A percentile compares a stretch with the other conserved stretches of the same genome.
Conservation (phyloP, 768 basidiomycete species). For the Strobilomyces dryophilus region DNA sequence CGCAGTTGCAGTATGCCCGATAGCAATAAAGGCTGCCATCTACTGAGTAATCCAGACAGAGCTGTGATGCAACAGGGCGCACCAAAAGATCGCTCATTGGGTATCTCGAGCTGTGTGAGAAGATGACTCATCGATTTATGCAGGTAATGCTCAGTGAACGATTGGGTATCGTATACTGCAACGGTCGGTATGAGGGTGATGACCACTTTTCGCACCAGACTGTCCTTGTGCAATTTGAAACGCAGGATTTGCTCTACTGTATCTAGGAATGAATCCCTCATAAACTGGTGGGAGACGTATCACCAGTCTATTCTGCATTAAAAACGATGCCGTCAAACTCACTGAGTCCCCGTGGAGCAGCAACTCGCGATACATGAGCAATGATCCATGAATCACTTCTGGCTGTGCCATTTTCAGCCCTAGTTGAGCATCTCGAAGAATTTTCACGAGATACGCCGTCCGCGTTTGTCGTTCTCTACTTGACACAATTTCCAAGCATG, state of each 20-base stretch:
- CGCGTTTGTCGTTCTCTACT: slow-evolving; percentile 66
- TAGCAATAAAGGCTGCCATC: slow-evolving; percentile 82
- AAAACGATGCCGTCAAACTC: slow-evolving; percentile 24
- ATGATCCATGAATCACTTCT: slow-evolving; percentile 88
- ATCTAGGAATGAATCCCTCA: slow-evolving; percentile 82
- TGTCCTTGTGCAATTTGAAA: slow-evolving; percentile 84
- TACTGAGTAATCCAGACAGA: not conserved
- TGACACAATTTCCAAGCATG: slow-evolving; percentile 84
- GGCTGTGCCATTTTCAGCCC: slow-evolving; percentile 77
- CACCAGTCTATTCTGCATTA: not conserved
- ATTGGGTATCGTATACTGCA: slow-evolving; percentile 90
- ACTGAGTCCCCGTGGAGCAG: slow-evolving; percentile 94
- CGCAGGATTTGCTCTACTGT: slow-evolving; percentile 87
- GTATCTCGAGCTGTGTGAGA: slow-evolving; percentile 82
- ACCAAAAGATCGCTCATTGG: slow-evolving; percentile 87
- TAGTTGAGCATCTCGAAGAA: slow-evolving; percentile 84
- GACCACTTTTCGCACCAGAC: slow-evolving; percentile 90
- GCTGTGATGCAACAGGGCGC: slow-evolving; percentile 12
- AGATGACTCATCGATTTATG: slow-evolving; percentile 94
- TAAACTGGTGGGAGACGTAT: slow-evolving; percentile 53
- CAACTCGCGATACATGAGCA: slow-evolving; percentile 88
- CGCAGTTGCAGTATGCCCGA: slow-evolving; percentile 90
- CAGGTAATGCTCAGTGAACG: slow-evolving; percentile 86
- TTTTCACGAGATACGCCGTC: slow-evolving; percentile 66
- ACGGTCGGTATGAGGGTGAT: slow-evolving; percentile 94